Conservation (phyloP, 1,284 basidiomycete genomes). For the Ustilago bromivora region DNA sequence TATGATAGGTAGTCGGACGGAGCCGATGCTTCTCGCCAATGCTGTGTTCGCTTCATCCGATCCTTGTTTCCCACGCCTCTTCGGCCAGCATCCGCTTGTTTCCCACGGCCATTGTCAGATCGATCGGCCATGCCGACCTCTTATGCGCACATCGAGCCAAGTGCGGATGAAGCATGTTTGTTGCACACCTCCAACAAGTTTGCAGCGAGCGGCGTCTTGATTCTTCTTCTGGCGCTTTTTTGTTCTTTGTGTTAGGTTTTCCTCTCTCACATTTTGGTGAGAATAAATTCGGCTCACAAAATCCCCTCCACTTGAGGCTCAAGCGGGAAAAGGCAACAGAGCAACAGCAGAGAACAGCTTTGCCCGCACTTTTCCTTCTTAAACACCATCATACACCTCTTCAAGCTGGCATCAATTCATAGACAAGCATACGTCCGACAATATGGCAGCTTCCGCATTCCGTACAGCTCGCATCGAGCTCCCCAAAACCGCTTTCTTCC, state of each 20-base stretch:
- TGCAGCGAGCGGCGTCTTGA: no score
- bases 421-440: background rate
- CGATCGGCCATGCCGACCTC: background rate
- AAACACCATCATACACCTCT: background rate
- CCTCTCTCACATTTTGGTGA: no score
- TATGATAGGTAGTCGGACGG: background rate
- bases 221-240: no score
- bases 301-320: background rate
- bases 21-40: background rate
- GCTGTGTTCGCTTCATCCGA: constrained; percentile 3
- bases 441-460: constrained; percentile 23
- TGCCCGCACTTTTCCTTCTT: background rate
- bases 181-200: no score
- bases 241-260: no score
- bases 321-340: background rate
- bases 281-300: no score
- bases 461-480: constrained; percentile 53
- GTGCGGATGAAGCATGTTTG: no score
- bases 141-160: background rate
- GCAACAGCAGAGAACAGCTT: no score
- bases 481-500: constrained; percentile 59
- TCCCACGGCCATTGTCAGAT: background rate
- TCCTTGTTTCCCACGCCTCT: background rate
- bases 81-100: background rate
- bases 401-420: background rate